Evolutionary conservation across 1,284 basidiomycete species (phyloP), one percentile per base, ranked within the genome.

Genomic region (Termitomyces sp.): DNA sequence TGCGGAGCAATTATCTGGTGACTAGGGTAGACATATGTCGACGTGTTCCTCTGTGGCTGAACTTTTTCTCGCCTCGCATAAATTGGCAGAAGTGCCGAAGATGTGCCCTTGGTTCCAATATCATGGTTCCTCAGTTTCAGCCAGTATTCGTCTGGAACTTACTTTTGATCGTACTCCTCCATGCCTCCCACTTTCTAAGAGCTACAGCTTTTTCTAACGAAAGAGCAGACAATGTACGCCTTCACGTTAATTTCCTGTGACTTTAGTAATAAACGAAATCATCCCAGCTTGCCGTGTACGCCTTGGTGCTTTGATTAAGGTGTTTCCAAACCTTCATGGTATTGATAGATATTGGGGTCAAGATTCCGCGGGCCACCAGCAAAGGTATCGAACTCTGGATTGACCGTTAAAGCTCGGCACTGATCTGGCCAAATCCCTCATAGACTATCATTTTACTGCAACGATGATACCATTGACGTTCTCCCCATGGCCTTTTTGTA

Each of bases 401-500:
- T 38, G 8, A 17, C n/a, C 67, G 64, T 50, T 75, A 76, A 62
- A 70, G 70, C 48, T 44, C 40, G 48, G 24, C 33, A n/a, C 17
- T 53, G 21, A 51, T 51, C 10, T 39, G 4, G 24, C 13, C 17
- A 2, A 50, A 28, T 8, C 17, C 19, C 10, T 52, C 30, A 30
- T 33, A 67, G 66, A 28, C 40, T 67, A 46, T 62, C 59, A 50
- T 61, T 63, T 43, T 63, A 62, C 49, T 67, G 66, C 50, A 50
- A 66, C 67, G 78, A 82, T 58, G 68, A 76, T 62, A 71, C 71
- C 10, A 76, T 82, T 40, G 73, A 82, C 60, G 74, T 72, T 28
- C 70, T 83, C 38, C 82, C 82, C 0, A 56, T 84, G 50, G 80
- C 82, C 1, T 84, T 84, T 65, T 62, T 85, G 34, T 72, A 78